Percentiles rank a stretch among this genome's conserved stretches.
Conservation (phyloP, 1,284 basidiomycete species). For the Fomitopsis betulina region DNA sequence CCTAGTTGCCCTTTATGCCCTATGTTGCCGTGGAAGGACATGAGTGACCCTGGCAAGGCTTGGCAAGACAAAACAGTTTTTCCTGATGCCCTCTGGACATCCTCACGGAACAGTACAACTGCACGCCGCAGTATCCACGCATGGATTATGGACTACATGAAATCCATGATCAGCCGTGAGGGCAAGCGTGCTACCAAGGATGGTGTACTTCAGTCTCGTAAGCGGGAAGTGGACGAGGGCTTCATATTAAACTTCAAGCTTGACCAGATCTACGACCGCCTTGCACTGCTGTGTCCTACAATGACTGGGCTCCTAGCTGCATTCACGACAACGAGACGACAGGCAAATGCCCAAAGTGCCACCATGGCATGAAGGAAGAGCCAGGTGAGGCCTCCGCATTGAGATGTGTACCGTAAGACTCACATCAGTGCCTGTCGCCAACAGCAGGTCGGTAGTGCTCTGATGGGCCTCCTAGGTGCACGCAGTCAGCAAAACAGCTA, state of each 20-base stretch:
- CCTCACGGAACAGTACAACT: not conserved
- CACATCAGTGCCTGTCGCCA: too few species aligned
- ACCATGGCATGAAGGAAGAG: too few species aligned
- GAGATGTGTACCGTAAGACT: too few species aligned
- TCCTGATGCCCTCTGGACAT: too few species aligned
- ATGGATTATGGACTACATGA: not conserved
- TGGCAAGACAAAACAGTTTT: too few species aligned
- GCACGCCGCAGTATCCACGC: not conserved
- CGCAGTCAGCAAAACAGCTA: conserved; percentile 29
- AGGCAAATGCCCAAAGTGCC: too few species aligned
- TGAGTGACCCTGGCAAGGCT: too few species aligned
- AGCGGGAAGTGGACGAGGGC: not conserved
- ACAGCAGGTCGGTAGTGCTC: not conserved
- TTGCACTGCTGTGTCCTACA: not conserved
- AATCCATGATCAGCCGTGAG: not conserved
- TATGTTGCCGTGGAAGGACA: too few species aligned
- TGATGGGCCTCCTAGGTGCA: not conserved
- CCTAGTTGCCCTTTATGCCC: too few species aligned
- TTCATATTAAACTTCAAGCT: not conserved
- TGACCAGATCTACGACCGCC: not conserved
- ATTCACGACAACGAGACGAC: not conserved
- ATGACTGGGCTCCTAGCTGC: not conserved
- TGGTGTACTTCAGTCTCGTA: not conserved
- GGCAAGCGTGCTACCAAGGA: not conserved
- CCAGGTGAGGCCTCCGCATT: too few species aligned